Conservation (phyloP, 768 basidiomycete genomes). For the Tylopilus intermedius region DNA sequence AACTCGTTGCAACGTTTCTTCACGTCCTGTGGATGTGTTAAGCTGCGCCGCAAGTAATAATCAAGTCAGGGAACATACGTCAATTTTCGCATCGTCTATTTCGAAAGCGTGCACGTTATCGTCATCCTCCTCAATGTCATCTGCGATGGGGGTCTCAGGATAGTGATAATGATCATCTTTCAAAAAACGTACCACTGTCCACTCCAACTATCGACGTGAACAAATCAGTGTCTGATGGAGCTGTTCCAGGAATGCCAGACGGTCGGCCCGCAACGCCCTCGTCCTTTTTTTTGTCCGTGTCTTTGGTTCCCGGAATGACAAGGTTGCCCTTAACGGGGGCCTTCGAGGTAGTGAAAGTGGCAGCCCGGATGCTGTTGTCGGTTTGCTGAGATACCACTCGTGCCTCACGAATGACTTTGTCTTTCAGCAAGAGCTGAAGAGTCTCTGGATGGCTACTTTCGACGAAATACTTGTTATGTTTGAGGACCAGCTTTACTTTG, state of each 20-base stretch:
- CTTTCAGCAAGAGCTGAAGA: constrained; percentile 81
- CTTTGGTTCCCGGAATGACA: constrained; percentile 81
- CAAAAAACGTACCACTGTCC: constrained; percentile 60
- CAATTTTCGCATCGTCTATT: constrained; percentile 90
- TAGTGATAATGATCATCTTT: background rate
- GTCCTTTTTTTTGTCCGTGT: constrained; percentile 66
- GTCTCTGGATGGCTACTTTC: constrained; percentile 95
- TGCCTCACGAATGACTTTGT: constrained; percentile 78
- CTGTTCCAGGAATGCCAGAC: constrained; percentile 24
- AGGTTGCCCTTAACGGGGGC: constrained; percentile 79
- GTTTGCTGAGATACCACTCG: constrained; percentile 64
- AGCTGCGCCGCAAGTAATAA: background rate
- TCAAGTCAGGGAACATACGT: constrained; percentile 46
- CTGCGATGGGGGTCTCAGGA: constrained; percentile 36
- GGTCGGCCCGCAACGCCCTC: constrained; percentile 38
- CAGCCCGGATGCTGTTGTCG: constrained; percentile 73
- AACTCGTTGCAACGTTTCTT: constrained; percentile 96
- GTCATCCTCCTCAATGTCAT: constrained; percentile 96
- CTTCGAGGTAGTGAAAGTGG: constrained; percentile 74
- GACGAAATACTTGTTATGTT: constrained; percentile 96
- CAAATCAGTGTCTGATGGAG: constrained; percentile 61
- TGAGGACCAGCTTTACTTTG: constrained; percentile 96
- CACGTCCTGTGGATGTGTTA: constrained; percentile 61
- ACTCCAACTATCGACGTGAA: constrained; percentile 97
- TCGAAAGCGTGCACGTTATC: constrained; percentile 97